phyloP scores from a whole-genome alignment of 2,329 filamentous ascomycete genomes.

The Cadophora sp. region DNA sequence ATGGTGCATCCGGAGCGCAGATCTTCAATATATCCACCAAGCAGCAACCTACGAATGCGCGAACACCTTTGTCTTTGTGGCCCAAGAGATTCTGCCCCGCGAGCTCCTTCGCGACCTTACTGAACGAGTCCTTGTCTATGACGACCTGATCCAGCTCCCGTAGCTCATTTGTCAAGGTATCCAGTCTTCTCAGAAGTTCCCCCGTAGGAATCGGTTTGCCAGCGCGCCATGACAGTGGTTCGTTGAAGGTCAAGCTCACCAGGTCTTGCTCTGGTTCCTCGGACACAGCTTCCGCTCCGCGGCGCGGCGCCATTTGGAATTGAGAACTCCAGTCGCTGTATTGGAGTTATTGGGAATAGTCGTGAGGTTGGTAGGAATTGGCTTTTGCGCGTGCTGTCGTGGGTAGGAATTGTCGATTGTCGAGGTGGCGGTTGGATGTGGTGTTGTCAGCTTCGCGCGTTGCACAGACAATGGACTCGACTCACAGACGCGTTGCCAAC shows the following conservation, averaged over 20 bases:
- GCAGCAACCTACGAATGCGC: conserved; percentile 87
- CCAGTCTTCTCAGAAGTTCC: conserved; percentile 82
- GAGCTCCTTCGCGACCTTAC: conserved; percentile 83
- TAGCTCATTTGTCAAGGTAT: conserved; percentile 82
- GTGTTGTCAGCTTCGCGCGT: conserved; percentile 22
- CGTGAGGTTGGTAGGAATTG: conserved; percentile 15
- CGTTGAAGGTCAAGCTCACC: conserved; percentile 75
- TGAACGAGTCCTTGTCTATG: conserved; percentile 81
- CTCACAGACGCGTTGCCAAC: conserved; percentile 19
- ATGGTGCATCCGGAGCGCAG: conserved; percentile 94
- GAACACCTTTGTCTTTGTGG: conserved; percentile 93
- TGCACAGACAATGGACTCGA: conserved; percentile 5
- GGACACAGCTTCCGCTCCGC: conserved; percentile 41
- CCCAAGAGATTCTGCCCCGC: conserved; percentile 80
- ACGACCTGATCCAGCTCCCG: conserved; percentile 87
- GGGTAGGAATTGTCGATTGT: neutral
- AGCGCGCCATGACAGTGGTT: conserved; percentile 88
- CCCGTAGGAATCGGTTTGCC: conserved; percentile 87
- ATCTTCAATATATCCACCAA: conserved; percentile 92
- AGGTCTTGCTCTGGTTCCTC: conserved; percentile 47
- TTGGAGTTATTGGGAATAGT: conserved; percentile 8
- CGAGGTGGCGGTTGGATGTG: conserved; percentile 15
- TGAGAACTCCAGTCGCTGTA: conserved; percentile 35
- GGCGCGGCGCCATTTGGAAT: conserved; percentile 45
- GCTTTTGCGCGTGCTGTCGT: neutral